Evolutionary conservation across 169 alveolate genomes (phyloP).

Genomic region (Cyclospora cayetanensis): DNA sequence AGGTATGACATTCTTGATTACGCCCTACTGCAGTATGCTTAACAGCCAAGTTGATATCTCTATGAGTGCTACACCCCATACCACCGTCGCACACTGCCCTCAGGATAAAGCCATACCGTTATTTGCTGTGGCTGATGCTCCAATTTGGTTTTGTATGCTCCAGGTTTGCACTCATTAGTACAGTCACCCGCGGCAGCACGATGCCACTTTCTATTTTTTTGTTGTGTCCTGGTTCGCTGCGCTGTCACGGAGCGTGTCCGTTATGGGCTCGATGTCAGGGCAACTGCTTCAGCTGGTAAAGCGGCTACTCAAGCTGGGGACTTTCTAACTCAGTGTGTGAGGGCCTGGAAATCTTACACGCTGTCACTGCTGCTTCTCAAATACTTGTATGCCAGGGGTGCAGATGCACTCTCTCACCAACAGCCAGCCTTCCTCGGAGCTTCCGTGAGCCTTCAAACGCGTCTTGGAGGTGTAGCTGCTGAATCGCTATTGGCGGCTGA

Average conservation of each 20-base stretch:
- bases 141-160: not conserved
- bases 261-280: not conserved
- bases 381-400: constrained; percentile 54
- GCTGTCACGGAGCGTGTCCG: constrained; percentile 59
- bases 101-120: not conserved
- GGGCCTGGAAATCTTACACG: constrained; percentile 62
- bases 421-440: constrained; percentile 33
- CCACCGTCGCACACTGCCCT: no score
- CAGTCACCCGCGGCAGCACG: constrained; percentile 68
- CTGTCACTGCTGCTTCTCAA: constrained; percentile 47
- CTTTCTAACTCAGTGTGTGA: constrained; percentile 48
- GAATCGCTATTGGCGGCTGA: constrained; percentile 54
- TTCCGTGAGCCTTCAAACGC: not conserved
- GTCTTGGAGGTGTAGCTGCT: not conserved
- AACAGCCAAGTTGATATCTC: no score
- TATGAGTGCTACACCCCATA: no score
- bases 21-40: not conserved
- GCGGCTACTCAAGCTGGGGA: not conserved
- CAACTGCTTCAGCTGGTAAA: not conserved
- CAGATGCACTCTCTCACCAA: constrained; percentile 51
- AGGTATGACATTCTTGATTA: not conserved
- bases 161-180: constrained; percentile 60
- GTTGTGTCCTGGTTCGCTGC: constrained; percentile 50
- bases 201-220: constrained; percentile 45
- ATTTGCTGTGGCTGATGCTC: not conserved